phyloP scores from a whole-genome alignment of 2,329 filamentous ascomycete genomes.

The Aspergillus novofumigatus region DNA sequence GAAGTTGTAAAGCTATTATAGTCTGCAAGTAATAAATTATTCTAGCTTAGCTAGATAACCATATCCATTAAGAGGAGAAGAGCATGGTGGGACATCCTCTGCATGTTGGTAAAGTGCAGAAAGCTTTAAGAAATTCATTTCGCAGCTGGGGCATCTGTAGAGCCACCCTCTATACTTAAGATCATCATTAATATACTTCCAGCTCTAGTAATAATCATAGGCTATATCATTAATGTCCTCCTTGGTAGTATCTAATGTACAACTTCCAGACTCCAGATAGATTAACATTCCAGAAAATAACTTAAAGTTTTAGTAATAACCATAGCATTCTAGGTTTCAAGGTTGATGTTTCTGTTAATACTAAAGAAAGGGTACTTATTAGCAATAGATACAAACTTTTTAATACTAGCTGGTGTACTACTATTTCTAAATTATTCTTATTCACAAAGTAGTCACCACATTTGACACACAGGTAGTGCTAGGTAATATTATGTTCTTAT shows the following conservation, averaged over 20 bases:
- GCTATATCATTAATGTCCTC: slow-evolving; percentile 8
- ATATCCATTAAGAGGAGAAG: not conserved
- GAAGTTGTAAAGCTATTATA: not conserved
- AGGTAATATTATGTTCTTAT: slow-evolving; percentile 8
- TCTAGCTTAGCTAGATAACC: slow-evolving; percentile 4
- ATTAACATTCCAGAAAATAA: slow-evolving; percentile 14
- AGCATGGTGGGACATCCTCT: slow-evolving; percentile 6
- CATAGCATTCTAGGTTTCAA: slow-evolving; percentile 14
- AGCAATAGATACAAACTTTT: not conserved
- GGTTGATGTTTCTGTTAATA: slow-evolving; percentile 10
- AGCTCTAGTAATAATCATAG: slow-evolving; percentile 6
- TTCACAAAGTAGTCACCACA: slow-evolving; percentile 7
- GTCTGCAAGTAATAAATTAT: slow-evolving; percentile 1
- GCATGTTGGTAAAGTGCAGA: slow-evolving; percentile 12
- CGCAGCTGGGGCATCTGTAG: slow-evolving; percentile 6
- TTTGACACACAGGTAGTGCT: slow-evolving; percentile 9
- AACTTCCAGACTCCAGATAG: slow-evolving; percentile 10
- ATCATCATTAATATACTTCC: slow-evolving; percentile 5
- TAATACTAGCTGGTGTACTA: not conserved
- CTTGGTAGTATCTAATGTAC: slow-evolving; percentile 1
- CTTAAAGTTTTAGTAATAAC: slow-evolving; percentile 12
- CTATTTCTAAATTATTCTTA: slow-evolving; percentile 11
- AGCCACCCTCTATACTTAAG: slow-evolving; percentile 3
- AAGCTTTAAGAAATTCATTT: slow-evolving; percentile 4
- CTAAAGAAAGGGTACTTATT: slow-evolving; percentile 3